Percentiles rank a stretch among this genome's conserved stretches.
Conservation (phyloP, 2,329 filamentous ascomycete genomes). For the Aspergillus aculeatus region DNA sequence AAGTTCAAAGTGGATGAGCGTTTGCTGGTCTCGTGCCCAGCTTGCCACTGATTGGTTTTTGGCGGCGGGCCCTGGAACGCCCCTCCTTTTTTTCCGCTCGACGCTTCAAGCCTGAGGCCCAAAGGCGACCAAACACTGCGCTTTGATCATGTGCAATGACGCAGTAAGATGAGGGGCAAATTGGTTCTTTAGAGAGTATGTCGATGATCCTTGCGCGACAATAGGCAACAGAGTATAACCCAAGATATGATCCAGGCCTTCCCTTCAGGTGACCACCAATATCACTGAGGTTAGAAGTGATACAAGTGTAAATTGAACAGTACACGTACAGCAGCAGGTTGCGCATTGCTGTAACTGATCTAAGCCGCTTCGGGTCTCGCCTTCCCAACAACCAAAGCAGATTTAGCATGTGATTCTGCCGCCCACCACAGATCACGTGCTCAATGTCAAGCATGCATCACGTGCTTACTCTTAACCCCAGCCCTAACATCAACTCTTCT, state of each 20-base stretch:
- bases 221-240: background rate
- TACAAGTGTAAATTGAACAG: background rate
- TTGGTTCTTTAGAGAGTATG: no score
- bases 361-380: background rate
- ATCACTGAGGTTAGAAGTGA: background rate
- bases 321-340: background rate
- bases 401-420: slow-evolving; percentile 18
- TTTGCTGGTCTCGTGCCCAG: slow-evolving; percentile 19
- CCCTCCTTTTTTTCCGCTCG: slow-evolving; percentile 12
- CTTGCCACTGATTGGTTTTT: slow-evolving; percentile 13
- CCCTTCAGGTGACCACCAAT: no score
- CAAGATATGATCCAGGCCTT: no score
- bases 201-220: background rate
- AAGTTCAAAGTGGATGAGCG: slow-evolving; percentile 6
- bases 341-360: slow-evolving; percentile 3
- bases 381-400: slow-evolving; percentile 4
- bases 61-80: slow-evolving; percentile 10
- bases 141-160: background rate
- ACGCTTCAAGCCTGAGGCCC: background rate
- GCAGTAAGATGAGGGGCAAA: background rate
- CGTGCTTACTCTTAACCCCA: slow-evolving; percentile 9
- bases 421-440: background rate
- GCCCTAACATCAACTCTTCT: slow-evolving; percentile 15
- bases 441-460: background rate
- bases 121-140: slow-evolving; percentile 1